These are phyloP conservation scores for Hypoxylon rubiginosum DNA, from an alignment of 2,329 filamentous ascomycete species.

Conservation along the genomic window DNA sequence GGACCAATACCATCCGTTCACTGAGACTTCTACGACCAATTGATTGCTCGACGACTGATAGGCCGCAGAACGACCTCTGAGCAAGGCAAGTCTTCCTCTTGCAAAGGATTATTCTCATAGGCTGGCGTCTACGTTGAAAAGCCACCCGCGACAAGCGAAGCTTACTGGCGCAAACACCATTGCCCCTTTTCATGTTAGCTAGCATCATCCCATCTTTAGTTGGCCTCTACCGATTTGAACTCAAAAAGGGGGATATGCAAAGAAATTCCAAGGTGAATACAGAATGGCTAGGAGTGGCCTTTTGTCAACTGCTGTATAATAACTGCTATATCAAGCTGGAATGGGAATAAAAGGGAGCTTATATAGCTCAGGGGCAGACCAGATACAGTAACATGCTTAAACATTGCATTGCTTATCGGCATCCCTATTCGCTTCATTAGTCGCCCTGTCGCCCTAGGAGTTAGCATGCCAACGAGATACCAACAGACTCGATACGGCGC, in stretches of 20 bases:
- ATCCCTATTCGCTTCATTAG: slow-evolving; percentile 26
- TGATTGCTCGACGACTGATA: slow-evolving; percentile 12
- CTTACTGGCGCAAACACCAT: slow-evolving; percentile 21
- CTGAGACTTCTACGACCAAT: slow-evolving; percentile 22
- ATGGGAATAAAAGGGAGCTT: slow-evolving; percentile 9
- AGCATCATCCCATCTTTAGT: slow-evolving; percentile 6
- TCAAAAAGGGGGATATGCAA: slow-evolving; percentile 6
- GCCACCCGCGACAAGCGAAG: slow-evolving; percentile 13
- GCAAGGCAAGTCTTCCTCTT: slow-evolving; percentile 15
- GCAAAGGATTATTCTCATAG: slow-evolving; percentile 27
- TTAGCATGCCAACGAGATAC: slow-evolving; percentile 10
- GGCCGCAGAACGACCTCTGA: slow-evolving; percentile 26
- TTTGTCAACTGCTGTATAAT: slow-evolving; percentile 17
- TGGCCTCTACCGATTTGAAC: slow-evolving; percentile 12
- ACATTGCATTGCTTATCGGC: slow-evolving; percentile 33
- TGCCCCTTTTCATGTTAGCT: slow-evolving; percentile 1
- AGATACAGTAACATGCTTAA: slow-evolving; percentile 13
- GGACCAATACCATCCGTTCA: slow-evolving; percentile 28
- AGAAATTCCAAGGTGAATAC: slow-evolving; percentile 7
- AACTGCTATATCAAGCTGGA: slow-evolving; percentile 6
- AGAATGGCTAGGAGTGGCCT: slow-evolving; percentile 6
- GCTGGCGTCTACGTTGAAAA: slow-evolving; percentile 32
- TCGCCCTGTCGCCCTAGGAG: neutral
- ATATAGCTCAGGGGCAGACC: slow-evolving; percentile 15
- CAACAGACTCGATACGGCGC: slow-evolving; percentile 7